phyloP scores from a whole-genome alignment of 805 yeast genomes.

The Saturnispora hagleri region DNA sequence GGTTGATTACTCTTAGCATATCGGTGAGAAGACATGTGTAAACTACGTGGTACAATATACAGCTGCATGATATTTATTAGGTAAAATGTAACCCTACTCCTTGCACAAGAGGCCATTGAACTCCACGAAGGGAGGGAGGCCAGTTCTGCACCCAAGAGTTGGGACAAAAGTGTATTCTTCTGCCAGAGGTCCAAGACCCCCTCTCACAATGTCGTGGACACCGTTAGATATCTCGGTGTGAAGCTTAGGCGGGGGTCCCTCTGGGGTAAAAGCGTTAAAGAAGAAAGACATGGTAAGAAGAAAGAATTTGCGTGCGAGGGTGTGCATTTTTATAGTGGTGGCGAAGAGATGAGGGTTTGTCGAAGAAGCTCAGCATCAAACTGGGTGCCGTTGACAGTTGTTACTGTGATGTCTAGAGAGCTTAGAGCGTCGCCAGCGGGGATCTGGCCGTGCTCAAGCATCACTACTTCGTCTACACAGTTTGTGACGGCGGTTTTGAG shows the following conservation, averaged over 20 bases:
- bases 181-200: not conserved
- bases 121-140: slow-evolving; percentile 8
- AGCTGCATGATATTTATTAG: too few species aligned
- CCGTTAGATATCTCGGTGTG: slow-evolving; percentile 4
- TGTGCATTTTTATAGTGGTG: not conserved
- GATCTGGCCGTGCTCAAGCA: not conserved
- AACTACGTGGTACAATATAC: too few species aligned
- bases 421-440: not conserved
- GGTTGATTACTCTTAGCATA: too few species aligned
- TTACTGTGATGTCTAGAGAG: not conserved
- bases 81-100: slow-evolving; percentile 5
- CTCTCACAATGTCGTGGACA: slow-evolving; percentile 8
- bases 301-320: not conserved
- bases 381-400: not conserved
- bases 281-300: not conserved
- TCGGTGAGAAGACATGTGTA: too few species aligned
- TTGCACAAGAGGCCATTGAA: slow-evolving; percentile 10
- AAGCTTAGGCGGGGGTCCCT: not conserved
- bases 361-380: slow-evolving; percentile 1
- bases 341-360: slow-evolving; percentile 1
- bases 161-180: not conserved
- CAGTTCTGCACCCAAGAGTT: slow-evolving; percentile 10
- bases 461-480: not conserved
- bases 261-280: slow-evolving; percentile 8
- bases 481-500: not conserved